These are phyloP conservation scores for Hanseniaspora uvarum DNA, from an alignment of 1,139 yeast genomes.

Conservation along the genomic window DNA sequence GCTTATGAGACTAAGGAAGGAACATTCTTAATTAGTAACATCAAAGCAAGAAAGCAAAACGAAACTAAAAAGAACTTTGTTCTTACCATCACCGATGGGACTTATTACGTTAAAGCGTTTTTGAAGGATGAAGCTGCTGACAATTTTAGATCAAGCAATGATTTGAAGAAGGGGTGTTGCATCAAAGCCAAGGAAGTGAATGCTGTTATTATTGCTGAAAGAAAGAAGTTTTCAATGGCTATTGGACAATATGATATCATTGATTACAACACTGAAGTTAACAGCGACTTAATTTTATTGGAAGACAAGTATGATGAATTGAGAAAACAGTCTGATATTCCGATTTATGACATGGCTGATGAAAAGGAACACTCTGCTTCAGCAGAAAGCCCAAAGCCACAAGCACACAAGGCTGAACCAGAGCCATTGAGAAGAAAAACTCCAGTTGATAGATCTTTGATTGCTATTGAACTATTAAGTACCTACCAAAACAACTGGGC, in stretches of 20 bases:
- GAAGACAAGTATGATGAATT: conserved; percentile 12
- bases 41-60: conserved; percentile 29
- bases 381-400: conserved; percentile 18
- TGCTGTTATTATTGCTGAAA: conserved; percentile 31
- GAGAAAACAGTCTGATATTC: conserved; percentile 7
- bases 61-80: conserved; percentile 26
- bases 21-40: conserved; percentile 2
- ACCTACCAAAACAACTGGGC: conserved; percentile 91
- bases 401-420: conserved; percentile 18
- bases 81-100: conserved; percentile 53
- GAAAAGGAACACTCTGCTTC: conserved; percentile 5
- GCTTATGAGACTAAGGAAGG: conserved; percentile 13
- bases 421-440: conserved; percentile 17
- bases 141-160: conserved; percentile 35
- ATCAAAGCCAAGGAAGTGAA: conserved; percentile 29
- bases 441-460: conserved; percentile 35
- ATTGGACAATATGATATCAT: conserved; percentile 43
- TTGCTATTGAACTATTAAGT: conserved; percentile 74
- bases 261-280: not conserved
- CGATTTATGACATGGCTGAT: conserved; percentile 15
- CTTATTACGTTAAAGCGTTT: conserved; percentile 51
- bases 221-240: conserved; percentile 47
- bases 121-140: conserved; percentile 50
- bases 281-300: not conserved
- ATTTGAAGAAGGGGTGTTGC: conserved; percentile 37